phyloP scores from a whole-genome alignment of 805 yeast genomes.

The Pichia manshurica region DNA sequence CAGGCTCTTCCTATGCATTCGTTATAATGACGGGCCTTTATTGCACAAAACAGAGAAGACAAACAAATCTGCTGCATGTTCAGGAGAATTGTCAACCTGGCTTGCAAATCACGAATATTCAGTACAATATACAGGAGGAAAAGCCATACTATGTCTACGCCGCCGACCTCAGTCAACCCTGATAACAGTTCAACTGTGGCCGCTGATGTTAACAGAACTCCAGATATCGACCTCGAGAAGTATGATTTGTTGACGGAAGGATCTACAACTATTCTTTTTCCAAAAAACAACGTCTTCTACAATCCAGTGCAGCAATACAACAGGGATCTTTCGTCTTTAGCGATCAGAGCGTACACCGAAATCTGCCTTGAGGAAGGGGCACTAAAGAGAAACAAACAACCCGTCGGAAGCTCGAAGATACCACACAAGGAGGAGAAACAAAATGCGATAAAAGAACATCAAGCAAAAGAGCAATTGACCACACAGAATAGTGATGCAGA shows the following conservation, averaged over 20 bases:
- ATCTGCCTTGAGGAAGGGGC: slow-evolving; percentile 40
- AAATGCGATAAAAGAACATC: slow-evolving; percentile 13
- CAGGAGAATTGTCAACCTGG: background rate
- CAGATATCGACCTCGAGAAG: slow-evolving; percentile 19
- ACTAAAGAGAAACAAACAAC: slow-evolving; percentile 24
- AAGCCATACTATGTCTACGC: no score
- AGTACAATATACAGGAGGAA: no score
- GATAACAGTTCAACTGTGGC: background rate
- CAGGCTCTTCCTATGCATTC: no score
- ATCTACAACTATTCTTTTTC: slow-evolving; percentile 72
- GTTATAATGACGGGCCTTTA: no score
- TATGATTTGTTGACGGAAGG: slow-evolving; percentile 58
- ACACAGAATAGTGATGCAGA: slow-evolving; percentile 5
- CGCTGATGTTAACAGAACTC: background rate
- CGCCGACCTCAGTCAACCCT: no score
- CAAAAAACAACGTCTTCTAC: slow-evolving; percentile 85
- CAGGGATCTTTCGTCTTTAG: slow-evolving; percentile 80
- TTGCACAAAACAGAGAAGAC: no score
- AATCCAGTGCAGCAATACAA: slow-evolving; percentile 97
- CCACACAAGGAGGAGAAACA: slow-evolving; percentile 15
- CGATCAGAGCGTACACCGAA: slow-evolving; percentile 82
- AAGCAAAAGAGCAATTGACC: background rate
- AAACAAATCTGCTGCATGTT: background rate
- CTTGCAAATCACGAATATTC: no score
- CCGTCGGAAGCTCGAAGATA: slow-evolving; percentile 15